Percentiles rank a stretch among this genome's conserved stretches.
Conservation (phyloP, 257 asterid species). For the Nicotiana sylvestris region DNA sequence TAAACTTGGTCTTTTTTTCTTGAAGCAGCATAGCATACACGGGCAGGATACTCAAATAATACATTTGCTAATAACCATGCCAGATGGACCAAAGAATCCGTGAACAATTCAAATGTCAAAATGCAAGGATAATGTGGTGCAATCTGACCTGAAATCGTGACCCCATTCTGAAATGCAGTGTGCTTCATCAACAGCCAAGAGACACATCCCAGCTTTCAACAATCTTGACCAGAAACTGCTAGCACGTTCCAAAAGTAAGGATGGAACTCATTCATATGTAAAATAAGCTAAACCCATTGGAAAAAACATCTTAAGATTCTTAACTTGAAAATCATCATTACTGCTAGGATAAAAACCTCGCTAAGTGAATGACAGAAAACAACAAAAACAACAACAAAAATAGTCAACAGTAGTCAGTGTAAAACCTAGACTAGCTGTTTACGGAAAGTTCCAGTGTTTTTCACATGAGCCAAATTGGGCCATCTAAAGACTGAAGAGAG, state of each 20-base stretch:
- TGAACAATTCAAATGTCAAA: background rate
- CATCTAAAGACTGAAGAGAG: background rate
- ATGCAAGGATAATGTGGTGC: background rate
- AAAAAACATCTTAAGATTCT: background rate
- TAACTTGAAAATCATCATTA: slow-evolving; percentile 2
- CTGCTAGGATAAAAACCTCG: background rate
- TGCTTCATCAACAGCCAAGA: slow-evolving; percentile 96
- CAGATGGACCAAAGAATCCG: background rate
- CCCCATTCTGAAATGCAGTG: slow-evolving; percentile 99
- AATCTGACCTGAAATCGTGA: slow-evolving; percentile 73
- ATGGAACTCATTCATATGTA: background rate
- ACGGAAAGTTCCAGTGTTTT: slow-evolving; percentile 1
- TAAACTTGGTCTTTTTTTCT: background rate
- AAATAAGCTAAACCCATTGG: background rate
- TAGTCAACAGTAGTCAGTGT: background rate
- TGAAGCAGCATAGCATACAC: background rate
- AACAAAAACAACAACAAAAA: background rate
- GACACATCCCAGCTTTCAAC: slow-evolving; percentile 65
- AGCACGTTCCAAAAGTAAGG: slow-evolving; percentile 16
- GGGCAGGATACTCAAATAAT: background rate
- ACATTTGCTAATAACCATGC: background rate
- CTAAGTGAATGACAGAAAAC: background rate
- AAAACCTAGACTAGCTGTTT: background rate
- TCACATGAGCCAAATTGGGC: background rate
- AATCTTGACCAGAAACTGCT: slow-evolving; percentile 91